Conservation (phyloP, 495 filamentous ascomycete species). For the Antarctomyces pellizariae region DNA sequence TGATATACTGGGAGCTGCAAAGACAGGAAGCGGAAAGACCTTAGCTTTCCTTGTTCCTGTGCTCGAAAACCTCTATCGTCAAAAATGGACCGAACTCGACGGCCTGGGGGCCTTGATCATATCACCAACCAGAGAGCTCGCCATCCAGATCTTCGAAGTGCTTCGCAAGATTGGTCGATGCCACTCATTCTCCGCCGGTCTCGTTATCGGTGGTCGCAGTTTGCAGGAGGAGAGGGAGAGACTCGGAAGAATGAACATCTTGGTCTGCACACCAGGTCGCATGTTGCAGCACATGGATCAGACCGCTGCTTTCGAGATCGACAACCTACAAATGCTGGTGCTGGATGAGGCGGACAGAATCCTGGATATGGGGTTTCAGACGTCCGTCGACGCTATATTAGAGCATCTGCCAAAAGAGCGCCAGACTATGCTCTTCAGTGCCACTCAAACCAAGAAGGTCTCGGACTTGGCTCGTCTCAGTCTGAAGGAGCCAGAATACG, state of each 20-base stretch:
- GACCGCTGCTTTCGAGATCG: slow-evolving; percentile 71
- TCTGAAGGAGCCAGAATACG: slow-evolving; percentile 77
- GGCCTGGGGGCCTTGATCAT: slow-evolving; percentile 83
- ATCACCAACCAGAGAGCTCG: slow-evolving; percentile 82
- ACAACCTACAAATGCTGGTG: slow-evolving; percentile 79
- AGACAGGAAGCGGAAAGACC: slow-evolving; percentile 93
- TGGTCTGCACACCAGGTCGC: slow-evolving; percentile 86
- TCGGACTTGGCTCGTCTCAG: slow-evolving; percentile 77
- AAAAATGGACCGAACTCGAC: slow-evolving; percentile 74
- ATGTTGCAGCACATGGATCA: slow-evolving; percentile 94
- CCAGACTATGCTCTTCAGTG: slow-evolving; percentile 87
- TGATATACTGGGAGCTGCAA: slow-evolving; percentile 87
- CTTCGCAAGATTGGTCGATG: slow-evolving; percentile 73
- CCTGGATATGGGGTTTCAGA: slow-evolving; percentile 93
- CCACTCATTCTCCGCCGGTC: slow-evolving; percentile 75
- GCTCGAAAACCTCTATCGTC: slow-evolving; percentile 82
- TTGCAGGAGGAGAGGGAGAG: slow-evolving; percentile 72
- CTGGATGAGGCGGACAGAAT: slow-evolving; percentile 94
- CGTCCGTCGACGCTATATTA: slow-evolving; percentile 75
- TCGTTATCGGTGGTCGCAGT: slow-evolving; percentile 90
- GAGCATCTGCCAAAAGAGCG: slow-evolving; percentile 71
- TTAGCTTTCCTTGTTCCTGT: slow-evolving; percentile 82
- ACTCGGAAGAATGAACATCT: slow-evolving; percentile 83
- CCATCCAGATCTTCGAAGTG: slow-evolving; percentile 94
- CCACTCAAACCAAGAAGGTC: slow-evolving; percentile 86